phyloP scores from a whole-genome alignment of 1,284 basidiomycete genomes.

The Cerioporus squamosus region DNA sequence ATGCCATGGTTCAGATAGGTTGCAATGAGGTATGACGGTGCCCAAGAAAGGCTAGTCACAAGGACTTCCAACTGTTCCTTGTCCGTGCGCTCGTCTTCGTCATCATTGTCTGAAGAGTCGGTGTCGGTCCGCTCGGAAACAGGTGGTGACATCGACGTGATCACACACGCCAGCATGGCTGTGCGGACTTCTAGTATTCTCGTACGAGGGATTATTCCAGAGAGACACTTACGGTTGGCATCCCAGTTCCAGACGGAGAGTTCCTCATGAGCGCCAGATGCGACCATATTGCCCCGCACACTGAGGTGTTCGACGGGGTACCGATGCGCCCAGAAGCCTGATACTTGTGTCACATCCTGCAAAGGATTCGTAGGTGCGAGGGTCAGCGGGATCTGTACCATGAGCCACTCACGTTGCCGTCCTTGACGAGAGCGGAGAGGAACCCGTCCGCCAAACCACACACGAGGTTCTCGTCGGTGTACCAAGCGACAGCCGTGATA shows the following conservation, averaged over 20 bases:
- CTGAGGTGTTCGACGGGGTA: neutral
- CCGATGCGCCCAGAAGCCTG: neutral
- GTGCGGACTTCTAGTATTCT: too few relatives aligned
- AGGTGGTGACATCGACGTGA: too few relatives aligned
- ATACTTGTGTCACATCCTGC: neutral
- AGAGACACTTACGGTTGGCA: neutral
- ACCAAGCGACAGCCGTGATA: neutral
- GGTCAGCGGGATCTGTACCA: too few relatives aligned
- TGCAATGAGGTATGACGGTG: neutral
- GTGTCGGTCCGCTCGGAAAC: too few relatives aligned
- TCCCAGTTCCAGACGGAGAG: neutral
- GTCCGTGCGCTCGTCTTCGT: too few relatives aligned
- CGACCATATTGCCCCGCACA: neutral
- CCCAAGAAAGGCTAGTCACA: neutral
- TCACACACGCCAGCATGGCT: too few relatives aligned
- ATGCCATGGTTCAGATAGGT: slow-evolving; percentile 3
- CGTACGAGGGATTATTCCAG: too few relatives aligned
- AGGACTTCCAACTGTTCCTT: neutral
- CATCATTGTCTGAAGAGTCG: too few relatives aligned
- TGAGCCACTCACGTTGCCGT: neutral
- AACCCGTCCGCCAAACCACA: neutral
- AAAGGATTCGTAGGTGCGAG: too few relatives aligned
- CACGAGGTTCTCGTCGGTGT: neutral
- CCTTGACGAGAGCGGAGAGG: neutral
- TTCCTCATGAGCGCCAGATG: neutral